Base-by-base conservation (phyloP, 2,329 filamentous ascomycete species). In the Fusarium staphyleae region DNA sequence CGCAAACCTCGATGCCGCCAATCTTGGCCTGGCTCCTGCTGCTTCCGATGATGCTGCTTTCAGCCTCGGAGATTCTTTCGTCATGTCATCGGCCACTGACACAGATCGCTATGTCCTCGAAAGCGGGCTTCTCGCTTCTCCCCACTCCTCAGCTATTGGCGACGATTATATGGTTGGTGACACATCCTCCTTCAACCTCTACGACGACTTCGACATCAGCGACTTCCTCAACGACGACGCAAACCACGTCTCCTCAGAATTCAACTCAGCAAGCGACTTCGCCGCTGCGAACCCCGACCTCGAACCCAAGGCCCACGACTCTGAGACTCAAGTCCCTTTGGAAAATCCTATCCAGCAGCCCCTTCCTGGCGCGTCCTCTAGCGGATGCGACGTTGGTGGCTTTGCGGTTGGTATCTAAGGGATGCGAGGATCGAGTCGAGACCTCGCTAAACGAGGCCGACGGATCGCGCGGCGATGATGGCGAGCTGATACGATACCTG, bases 91-190 rank as follows among this genome's bases (percentile, higher is more conserved):
- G 82, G 70, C 81, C 88, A 76, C 75, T 90, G 81, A 86, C 74
- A 72, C 85, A 86, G 84, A 90, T 91, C 77, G 83, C 86, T 84
- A 84, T 81, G 78, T 89, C 87, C 77, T 87, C 88, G 86, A 90
- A 82, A 84, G 84, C 81, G 83, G 83, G 81, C 81, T 90, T 84
- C 80, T 87, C 83, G 81, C 88, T 90, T 83, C 86, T 77, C 79
- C 87, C 88, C 77, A 85, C 79, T 78, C 82, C 76, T 77, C 81
- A 79, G 74, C 78, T 85, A 76, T 81, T 86, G 82, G 85, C 77
- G 80, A 84, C 81, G 78, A 86, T 87, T 78, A 84, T 87, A 51
- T 87, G 81, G 82, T 71, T 86, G 75, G 80, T 83, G 77, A 87
- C 84, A 69, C 77, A 76, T 54, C 77, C 76, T 62, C 78, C 75